phyloP scores from a whole-genome alignment of 23 red algal genomes.

The Gracilariopsis chorda region DNA sequence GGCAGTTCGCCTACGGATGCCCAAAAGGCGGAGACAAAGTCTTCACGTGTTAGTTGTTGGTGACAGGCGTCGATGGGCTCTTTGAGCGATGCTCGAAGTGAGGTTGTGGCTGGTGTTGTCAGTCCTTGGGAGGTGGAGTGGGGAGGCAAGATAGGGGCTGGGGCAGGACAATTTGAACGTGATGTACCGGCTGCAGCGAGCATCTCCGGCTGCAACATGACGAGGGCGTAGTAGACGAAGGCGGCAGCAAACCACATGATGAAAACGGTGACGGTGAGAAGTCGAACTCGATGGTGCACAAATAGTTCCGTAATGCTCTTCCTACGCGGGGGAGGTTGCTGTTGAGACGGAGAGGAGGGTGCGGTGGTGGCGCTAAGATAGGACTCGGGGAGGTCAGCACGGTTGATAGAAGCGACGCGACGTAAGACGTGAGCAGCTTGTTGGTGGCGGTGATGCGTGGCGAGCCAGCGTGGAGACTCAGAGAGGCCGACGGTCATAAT shows the following conservation, averaged over 20 bases:
- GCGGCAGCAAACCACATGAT: constrained; percentile 46
- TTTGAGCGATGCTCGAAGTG: no score
- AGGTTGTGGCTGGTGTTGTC: no score
- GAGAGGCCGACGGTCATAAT: not conserved
- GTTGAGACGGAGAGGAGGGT: no score
- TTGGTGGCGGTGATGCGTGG: not conserved
- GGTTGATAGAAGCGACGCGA: not conserved
- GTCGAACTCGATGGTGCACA: not conserved
- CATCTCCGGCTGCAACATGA: constrained; percentile 58
- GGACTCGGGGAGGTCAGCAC: not conserved
- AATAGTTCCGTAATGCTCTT: not conserved
- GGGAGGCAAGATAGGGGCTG: no score
- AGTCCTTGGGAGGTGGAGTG: no score
- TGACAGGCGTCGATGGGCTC: no score
- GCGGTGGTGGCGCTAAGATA: not conserved
- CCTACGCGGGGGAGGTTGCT: not conserved
- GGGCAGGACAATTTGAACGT: no score
- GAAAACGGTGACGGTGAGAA: not conserved
- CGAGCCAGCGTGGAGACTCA: constrained; percentile 58
- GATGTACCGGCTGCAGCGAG: not conserved
- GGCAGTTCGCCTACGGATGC: constrained; percentile 47
- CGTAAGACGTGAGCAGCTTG: not conserved
- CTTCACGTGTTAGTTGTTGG: not conserved
- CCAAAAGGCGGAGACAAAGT: constrained; percentile 40
- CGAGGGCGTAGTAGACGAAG: constrained; percentile 45